Evolutionary conservation across 768 basidiomycete species (phyloP), one percentile per base, ranked within the genome.

Genomic region (Auricularia sp.): DNA sequence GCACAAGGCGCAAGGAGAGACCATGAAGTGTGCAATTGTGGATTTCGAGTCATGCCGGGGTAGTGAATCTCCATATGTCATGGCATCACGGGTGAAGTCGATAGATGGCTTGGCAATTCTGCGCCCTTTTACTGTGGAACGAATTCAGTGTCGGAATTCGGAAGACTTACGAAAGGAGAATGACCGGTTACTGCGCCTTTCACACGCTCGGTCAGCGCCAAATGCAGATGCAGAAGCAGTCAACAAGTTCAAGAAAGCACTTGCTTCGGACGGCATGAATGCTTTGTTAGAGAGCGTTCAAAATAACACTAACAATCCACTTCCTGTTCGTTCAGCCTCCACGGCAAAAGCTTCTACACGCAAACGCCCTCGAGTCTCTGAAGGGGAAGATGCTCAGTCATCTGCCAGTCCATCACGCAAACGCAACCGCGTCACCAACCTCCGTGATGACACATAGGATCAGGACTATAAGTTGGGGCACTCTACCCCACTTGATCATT

Each of bases 1-100:
- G 0, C 75, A 80, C 61, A 76, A 76, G 65, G 68, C 77, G 0
- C 78, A 81, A 70, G 78, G 79, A 0, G 72, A 75, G 61, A 76
- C 77, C 0, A 39, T 78, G 39, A 10, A 61, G 0, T 66, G 66
- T 4, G 74, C 69, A 0, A 71, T 78, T 18, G 65, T 79, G 3
- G 77, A 80, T 64, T 23, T 79, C 0, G 42, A 70, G 21, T 64
- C 62, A 14, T 77, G 74, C 39, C 47, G 59, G 4, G 75, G 75
- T 0, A 72, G 72, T 0, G 75, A 79, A 66, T 59, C 74, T 0
- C 74, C 77, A 0, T 81, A 81, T 66, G 77, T 80, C 2, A 80
- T 80, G 78, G 42, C 77, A 0, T 83, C 80, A 3, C 65, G 73
- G 0, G 74, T 70, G 0, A 72, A 64, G 2, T 70, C 67, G 0